Evolutionary conservation across 169 alveolate species (phyloP), one percentile per base, ranked within the genome.

Genomic region (Babesia ovata): DNA sequence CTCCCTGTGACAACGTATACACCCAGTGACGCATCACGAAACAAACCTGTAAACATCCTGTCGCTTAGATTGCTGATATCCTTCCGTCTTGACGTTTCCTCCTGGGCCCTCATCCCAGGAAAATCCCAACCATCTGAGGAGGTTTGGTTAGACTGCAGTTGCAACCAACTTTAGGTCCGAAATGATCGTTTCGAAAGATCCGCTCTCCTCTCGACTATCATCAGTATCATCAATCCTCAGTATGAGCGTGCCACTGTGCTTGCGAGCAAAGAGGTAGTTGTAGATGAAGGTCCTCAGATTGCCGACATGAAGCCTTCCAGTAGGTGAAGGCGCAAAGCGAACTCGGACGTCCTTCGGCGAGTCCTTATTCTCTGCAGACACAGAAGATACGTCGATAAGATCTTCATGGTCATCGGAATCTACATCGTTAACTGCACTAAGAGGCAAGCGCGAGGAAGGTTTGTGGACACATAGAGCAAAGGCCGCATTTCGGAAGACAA

Each of bases 151-250:
- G 24, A 56, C n/a, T 13, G 46, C 29, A 45, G 10, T 24, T 28
- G 17, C 26, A 9, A 72, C 83, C 26, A 50, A 92, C 95, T 75
- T 86, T 29, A 92, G 74, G 45, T 78, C 92, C 12, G 67, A 60
- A 21, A 92, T 60, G 53, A 92, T 85, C 42, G 70, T 90, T 42
- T 60, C 21, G 24, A 70, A 52, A 45, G 87, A 73, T n/a, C 65
- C 85, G 28, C 33, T 42, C n/a, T 75, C 72, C 45, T 63, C 75
- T 54, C 95, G 65, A 17, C 50, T 50, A 17, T 28, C 69, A 58
- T 92, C 96, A 21, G 96, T 91, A 79, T 92, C 96, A 42, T 92
- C 96, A 8, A 92, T 52, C 48, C 96, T 70, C 26, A 92, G 56
- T 46, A 92, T 85, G 3, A 92, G 46, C 42, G 33, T 67, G 39